Percentiles rank a stretch among this genome's conserved stretches.
Conservation (phyloP, 208 protist genomes). For the Leishmania tarentolae region DNA sequence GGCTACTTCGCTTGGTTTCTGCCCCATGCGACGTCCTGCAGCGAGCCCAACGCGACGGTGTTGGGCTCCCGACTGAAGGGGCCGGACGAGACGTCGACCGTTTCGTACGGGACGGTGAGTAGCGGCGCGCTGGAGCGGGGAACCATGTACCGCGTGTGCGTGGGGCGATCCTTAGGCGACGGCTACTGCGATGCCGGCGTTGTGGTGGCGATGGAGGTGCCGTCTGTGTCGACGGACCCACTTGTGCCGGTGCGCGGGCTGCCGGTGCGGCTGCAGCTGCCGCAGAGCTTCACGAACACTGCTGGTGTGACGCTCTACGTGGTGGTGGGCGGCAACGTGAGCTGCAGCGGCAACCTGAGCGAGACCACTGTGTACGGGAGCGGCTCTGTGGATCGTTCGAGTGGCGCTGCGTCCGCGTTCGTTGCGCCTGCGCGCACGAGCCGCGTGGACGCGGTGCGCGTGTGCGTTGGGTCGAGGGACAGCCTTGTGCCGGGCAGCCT, state of each 20-base stretch:
- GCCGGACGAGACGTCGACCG: slow-evolving; percentile 5
- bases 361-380: slow-evolving; percentile 20
- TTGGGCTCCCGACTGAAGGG: neutral
- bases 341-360: slow-evolving; percentile 11
- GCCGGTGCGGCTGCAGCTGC: slow-evolving; percentile 15
- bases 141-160: slow-evolving; percentile 6
- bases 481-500: slow-evolving; percentile 24
- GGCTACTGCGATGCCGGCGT: slow-evolving; percentile 8
- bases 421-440: slow-evolving; percentile 16
- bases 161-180: neutral
- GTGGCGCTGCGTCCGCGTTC: slow-evolving; percentile 24
- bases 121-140: neutral
- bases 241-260: slow-evolving; percentile 3
- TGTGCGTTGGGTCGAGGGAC: slow-evolving; percentile 23
- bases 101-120: slow-evolving; percentile 4
- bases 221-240: slow-evolving; percentile 7
- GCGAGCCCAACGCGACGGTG: neutral
- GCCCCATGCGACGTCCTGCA: neutral
- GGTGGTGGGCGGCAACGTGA: neutral
- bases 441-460: slow-evolving; percentile 6
- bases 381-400: slow-evolving; percentile 32
- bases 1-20: neutral
- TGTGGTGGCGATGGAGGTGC: slow-evolving; percentile 2
- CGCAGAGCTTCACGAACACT: slow-evolving; percentile 3
- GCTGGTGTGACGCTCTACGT: slow-evolving; percentile 7